phyloP scores from a whole-genome alignment of 176 grass and related monocot species.

The Coix lacrymajobi region DNA sequence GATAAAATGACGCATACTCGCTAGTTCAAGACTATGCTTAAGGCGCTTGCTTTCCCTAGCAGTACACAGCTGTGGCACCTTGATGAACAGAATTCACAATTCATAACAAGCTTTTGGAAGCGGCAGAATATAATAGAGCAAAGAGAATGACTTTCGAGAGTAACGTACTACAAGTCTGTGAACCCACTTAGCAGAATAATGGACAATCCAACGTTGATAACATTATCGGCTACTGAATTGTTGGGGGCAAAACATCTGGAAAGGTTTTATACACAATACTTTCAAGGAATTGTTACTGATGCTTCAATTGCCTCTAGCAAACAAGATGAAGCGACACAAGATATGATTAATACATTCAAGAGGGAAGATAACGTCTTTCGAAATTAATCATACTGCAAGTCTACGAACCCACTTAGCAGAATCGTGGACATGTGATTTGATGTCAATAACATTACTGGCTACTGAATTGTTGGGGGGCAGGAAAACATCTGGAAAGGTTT shows the following conservation, averaged over 20 bases:
- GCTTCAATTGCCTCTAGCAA: neutral
- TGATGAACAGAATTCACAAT: neutral
- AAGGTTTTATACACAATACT: neutral
- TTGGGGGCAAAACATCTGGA: neutral
- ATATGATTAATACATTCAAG: neutral
- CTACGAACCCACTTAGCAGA: neutral
- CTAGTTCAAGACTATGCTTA: neutral
- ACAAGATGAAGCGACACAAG: neutral
- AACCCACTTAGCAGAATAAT: no score
- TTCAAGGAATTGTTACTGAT: neutral
- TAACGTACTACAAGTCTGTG: no score
- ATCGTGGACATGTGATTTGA: neutral
- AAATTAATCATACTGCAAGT: no score
- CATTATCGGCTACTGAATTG: neutral
- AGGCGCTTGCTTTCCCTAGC: neutral
- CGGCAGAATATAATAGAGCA: neutral
- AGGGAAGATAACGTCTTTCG: neutral
- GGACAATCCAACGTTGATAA: neutral
- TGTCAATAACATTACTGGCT: neutral
- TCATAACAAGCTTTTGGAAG: neutral
- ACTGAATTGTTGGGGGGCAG: neutral
- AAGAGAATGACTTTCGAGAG: neutral
- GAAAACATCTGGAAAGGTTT: neutral
- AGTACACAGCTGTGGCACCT: neutral
- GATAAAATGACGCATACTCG: neutral